phyloP scores from a whole-genome alignment of 2,329 filamentous ascomycete genomes.

The Aspergillus vadensis region DNA sequence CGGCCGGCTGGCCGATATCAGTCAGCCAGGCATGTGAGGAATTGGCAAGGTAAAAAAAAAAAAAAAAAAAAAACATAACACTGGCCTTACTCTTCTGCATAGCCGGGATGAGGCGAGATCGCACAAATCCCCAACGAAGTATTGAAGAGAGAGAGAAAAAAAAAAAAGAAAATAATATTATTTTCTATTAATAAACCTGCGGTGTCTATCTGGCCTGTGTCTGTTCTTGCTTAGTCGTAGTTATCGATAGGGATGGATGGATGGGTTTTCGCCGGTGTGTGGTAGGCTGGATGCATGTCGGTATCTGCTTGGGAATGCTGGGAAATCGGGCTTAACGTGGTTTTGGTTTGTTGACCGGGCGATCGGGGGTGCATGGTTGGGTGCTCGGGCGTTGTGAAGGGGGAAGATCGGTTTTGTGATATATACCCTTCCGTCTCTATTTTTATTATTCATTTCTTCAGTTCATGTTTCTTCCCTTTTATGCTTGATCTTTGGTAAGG shows the following conservation, averaged over 20 bases:
- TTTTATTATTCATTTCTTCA: background rate
- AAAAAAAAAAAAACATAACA: background rate
- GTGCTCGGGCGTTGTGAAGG: conserved; percentile 4
- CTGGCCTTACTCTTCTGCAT: background rate
- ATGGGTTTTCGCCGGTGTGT: background rate
- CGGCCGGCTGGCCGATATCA: conserved; percentile 3
- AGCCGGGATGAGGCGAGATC: conserved; percentile 1
- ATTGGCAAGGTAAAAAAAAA: too few species aligned
- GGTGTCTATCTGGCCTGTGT: background rate
- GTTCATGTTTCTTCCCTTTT: background rate
- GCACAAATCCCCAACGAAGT: background rate
- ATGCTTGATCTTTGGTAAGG: background rate
- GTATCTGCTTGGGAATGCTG: conserved; percentile 8
- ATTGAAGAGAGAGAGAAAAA: background rate
- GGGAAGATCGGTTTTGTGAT: background rate
- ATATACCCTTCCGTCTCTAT: background rate
- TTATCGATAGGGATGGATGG: background rate
- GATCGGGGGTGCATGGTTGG: conserved; percentile 9
- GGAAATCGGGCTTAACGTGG: conserved; percentile 8
- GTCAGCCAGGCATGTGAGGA: background rate
- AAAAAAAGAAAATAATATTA: background rate
- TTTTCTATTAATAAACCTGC: conserved; percentile 8
- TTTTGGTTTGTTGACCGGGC: conserved; percentile 9
- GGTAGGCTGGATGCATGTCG: background rate
- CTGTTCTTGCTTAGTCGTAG: background rate